These are phyloP conservation scores for Camelina laxa DNA, from an alignment of 345 rosid species.

Conservation along the genomic window DNA sequence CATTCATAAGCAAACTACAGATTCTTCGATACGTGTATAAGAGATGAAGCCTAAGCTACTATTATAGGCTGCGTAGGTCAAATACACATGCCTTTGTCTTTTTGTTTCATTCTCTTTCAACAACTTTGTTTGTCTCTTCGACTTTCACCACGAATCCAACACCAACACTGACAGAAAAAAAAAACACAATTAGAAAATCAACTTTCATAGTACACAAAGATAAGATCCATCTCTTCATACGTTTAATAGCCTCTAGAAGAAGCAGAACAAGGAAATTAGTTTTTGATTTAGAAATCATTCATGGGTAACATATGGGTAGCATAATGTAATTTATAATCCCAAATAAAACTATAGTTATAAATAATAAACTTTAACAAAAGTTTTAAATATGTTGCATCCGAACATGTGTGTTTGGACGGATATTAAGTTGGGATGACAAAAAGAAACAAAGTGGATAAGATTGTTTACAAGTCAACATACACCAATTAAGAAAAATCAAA, in stretches of 20 bases:
- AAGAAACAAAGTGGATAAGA: conserved; percentile 28
- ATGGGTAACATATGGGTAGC: not conserved
- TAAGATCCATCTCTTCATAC: not conserved
- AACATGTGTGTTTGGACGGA: conserved; percentile 16
- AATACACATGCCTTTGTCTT: conserved; percentile 22
- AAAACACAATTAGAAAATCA: not conserved
- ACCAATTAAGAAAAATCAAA: conserved; percentile 14
- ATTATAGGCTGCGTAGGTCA: conserved; percentile 25
- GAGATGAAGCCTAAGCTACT: conserved; percentile 23
- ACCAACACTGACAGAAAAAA: conserved; percentile 10
- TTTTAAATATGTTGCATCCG: not conserved
- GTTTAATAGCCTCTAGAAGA: conserved; percentile 5
- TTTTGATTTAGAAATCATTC: not conserved
- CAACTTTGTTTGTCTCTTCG: not conserved
- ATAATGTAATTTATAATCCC: not conserved
- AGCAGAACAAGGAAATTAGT: not conserved
- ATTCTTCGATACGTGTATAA: conserved; percentile 19
- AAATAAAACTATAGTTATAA: not conserved
- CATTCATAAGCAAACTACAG: conserved; percentile 14
- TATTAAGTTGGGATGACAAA: not conserved
- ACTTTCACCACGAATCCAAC: conserved; percentile 20
- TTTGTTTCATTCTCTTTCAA: not conserved
- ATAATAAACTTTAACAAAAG: not conserved
- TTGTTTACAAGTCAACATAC: conserved; percentile 42
- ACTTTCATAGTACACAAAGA: not conserved